phyloP scores from a whole-genome alignment of 495 filamentous ascomycete genomes.

The Penicillium pancosmium region DNA sequence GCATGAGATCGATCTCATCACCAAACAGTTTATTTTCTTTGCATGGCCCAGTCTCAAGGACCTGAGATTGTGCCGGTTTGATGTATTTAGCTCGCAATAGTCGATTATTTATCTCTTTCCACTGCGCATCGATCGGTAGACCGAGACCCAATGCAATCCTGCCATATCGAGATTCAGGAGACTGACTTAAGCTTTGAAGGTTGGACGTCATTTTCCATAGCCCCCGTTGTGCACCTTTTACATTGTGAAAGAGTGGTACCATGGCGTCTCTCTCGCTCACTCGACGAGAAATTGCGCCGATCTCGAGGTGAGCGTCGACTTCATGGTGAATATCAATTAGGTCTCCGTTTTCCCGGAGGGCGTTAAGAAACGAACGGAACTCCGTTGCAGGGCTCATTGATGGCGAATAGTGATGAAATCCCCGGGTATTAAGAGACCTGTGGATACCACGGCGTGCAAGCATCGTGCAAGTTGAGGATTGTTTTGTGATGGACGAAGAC shows the following conservation, averaged over 20 bases:
- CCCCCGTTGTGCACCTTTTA: slow-evolving; percentile 35
- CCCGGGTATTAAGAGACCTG: no score
- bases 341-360: slow-evolving; percentile 33
- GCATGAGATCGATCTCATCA: slow-evolving; percentile 37
- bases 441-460: no score
- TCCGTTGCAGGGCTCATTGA: slow-evolving; percentile 1
- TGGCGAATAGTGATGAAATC: no score
- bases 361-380: slow-evolving; percentile 37
- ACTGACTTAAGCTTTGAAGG: slow-evolving; percentile 27
- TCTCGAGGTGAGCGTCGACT: slow-evolving; percentile 38
- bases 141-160: slow-evolving; percentile 35
- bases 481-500: no score
- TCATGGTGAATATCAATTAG: slow-evolving; percentile 34
- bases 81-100: slow-evolving; percentile 23
- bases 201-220: slow-evolving; percentile 41
- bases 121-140: slow-evolving; percentile 28
- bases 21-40: slow-evolving; percentile 35
- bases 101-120: slow-evolving; percentile 33
- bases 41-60: slow-evolving; percentile 30
- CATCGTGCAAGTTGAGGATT: no score
- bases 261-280: slow-evolving; percentile 40
- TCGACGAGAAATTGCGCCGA: slow-evolving; percentile 35
- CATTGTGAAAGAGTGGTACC: slow-evolving; percentile 41
- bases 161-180: slow-evolving; percentile 18
- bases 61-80: slow-evolving; percentile 25